A percentile compares a stretch with the other conserved stretches of the same genome.
These are phyloP conservation scores for Blastocystis sp. DNA, from an alignment of 352 stramenopile species.

Conservation along the genomic window DNA sequence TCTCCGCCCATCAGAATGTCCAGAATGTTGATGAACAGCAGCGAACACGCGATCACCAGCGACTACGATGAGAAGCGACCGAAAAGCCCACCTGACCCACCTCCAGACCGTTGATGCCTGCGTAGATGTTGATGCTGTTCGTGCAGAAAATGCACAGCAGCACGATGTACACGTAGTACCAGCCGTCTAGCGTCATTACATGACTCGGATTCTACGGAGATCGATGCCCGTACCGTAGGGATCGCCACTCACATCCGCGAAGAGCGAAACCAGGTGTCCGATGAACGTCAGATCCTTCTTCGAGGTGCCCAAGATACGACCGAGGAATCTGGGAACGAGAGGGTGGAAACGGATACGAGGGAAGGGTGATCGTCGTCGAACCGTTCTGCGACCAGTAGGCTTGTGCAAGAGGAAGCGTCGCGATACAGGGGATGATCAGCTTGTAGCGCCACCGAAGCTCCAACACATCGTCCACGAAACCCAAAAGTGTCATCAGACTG, in stretches of 20 bases:
- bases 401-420: constrained; percentile 78
- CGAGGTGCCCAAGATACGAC: background rate
- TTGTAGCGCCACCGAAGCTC: constrained; percentile 90
- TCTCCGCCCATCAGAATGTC: constrained; percentile 72
- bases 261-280: background rate
- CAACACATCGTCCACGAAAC: constrained; percentile 83
- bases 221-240: constrained; percentile 25
- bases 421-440: constrained; percentile 84
- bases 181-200: constrained; percentile 78
- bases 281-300: background rate
- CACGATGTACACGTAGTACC: constrained; percentile 95
- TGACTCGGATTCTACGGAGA: constrained; percentile 61
- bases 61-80: background rate
- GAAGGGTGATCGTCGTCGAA: constrained; percentile 6
- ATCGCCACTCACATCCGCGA: background rate
- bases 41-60: constrained; percentile 75
- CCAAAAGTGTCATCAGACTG: constrained; percentile 79
- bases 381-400: constrained; percentile 4
- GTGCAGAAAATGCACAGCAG: constrained; percentile 97
- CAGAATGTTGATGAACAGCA: constrained; percentile 84
- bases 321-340: background rate
- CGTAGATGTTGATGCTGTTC: constrained; percentile 99
- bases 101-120: constrained; percentile 94
- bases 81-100: constrained; percentile 66
- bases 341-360: background rate